A percentile compares a stretch with the other conserved stretches of the same genome.
These are phyloP conservation scores for Aspergillus campestris DNA, from an alignment of 495 filamentous ascomycete species.

Conservation along the genomic window DNA sequence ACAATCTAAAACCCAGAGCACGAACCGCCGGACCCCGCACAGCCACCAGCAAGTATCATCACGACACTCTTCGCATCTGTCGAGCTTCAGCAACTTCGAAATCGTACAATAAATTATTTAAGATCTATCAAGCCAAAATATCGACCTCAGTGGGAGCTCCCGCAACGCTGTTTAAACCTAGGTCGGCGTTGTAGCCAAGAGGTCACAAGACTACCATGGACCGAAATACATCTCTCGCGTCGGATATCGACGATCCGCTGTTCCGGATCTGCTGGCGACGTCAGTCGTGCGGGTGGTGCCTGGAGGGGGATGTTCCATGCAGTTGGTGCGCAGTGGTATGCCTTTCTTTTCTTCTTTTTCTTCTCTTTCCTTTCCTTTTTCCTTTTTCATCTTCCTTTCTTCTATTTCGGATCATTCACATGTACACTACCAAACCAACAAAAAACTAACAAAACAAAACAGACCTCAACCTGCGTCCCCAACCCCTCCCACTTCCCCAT, in stretches of 20 bases:
- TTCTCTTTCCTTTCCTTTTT: background rate
- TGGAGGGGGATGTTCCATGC: slow-evolving; percentile 31
- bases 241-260: slow-evolving; percentile 19
- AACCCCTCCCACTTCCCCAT: slow-evolving; percentile 34
- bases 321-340: slow-evolving; percentile 51
- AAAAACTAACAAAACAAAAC: background rate
- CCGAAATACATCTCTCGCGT: slow-evolving; percentile 2
- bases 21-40: too few relatives aligned
- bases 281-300: slow-evolving; percentile 37
- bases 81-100: too few relatives aligned
- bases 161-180: too few relatives aligned
- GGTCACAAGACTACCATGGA: too few relatives aligned
- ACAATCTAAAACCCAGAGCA: too few relatives aligned
- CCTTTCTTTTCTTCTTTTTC: background rate
- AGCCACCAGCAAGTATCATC: too few relatives aligned
- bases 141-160: too few relatives aligned
- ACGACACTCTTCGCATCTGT: too few relatives aligned
- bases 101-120: too few relatives aligned
- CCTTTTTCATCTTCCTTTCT: background rate
- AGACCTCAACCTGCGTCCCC: slow-evolving; percentile 46
- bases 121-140: too few relatives aligned
- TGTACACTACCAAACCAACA: background rate
- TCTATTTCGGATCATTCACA: background rate
- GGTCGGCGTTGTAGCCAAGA: too few relatives aligned
- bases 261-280: slow-evolving; percentile 38